Evolutionary conservation across 352 stramenopile genomes (phyloP).

Genomic region (Aphanomyces euteiches): DNA sequence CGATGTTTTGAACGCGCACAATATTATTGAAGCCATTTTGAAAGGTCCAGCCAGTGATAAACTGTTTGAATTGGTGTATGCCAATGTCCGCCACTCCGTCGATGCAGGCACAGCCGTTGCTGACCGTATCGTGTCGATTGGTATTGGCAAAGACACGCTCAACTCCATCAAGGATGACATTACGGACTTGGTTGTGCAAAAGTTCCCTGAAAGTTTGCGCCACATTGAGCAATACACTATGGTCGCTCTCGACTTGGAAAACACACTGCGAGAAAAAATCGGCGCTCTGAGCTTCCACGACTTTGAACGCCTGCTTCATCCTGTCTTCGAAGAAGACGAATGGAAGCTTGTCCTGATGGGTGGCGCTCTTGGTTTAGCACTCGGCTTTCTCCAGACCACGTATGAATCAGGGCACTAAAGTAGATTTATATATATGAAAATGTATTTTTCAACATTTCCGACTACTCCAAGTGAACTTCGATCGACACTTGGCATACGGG

Average conservation of each 20-base stretch:
- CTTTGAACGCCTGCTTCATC: constrained; percentile 96
- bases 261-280: constrained; percentile 91
- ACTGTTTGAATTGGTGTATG: constrained; percentile 83
- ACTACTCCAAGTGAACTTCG: constrained; percentile 39
- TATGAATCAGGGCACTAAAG: constrained; percentile 24
- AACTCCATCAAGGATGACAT: constrained; percentile 85
- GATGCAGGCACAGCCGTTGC: constrained; percentile 70
- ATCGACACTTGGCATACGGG: constrained; percentile 86
- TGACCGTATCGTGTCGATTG: constrained; percentile 82
- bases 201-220: constrained; percentile 82
- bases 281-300: constrained; percentile 77
- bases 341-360: constrained; percentile 97
- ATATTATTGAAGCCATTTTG: constrained; percentile 87
- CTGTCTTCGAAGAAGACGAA: constrained; percentile 98
- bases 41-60: constrained; percentile 83
- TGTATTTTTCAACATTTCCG: constrained; percentile 1
- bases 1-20: constrained; percentile 84
- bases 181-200: constrained; percentile 82
- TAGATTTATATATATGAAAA: constrained; percentile 9
- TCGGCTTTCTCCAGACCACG: constrained; percentile 90
- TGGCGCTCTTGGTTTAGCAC: constrained; percentile 87
- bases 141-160: constrained; percentile 79
- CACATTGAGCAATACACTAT: constrained; percentile 93
- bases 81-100: constrained; percentile 83
- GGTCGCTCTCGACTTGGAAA: constrained; percentile 86